Evolutionary conservation across 768 basidiomycete species (phyloP), one percentile per base, ranked within the genome.

Genomic region (Kwoniella sp.): DNA sequence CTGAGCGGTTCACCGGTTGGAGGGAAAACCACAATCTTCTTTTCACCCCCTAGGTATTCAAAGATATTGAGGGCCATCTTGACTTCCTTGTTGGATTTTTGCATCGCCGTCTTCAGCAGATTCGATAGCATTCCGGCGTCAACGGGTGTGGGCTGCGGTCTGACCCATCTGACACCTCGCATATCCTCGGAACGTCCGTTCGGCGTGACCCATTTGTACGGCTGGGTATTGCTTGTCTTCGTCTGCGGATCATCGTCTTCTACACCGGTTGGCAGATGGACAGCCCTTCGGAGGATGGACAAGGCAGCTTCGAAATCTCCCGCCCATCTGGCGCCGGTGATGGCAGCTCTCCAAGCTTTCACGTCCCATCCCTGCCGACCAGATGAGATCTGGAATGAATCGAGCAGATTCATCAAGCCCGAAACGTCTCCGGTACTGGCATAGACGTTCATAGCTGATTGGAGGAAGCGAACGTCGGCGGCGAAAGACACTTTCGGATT

Each of bases 241-340:
- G 25, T 55, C 6, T 12, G 19, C 10, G 60, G 60, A n/a, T 49
- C 51, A 25, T 40, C 47, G 17, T 60, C 26, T 27, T 59, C 63
- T n/a, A 68, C 36, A 15, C 60, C 60, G 15, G 36, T 22, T 12
- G 61, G 61, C 22, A 73, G 27, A 36, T 67, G 65, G 13, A 65
- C 68, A 64, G 74, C 72, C 22, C 64, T 47, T 24, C 65, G 30
- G 26, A 69, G 64, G 10, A 74, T 44, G 10, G 26, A 37, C 33
- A 72, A 13, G 26, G 69, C 72, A 9, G 60, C 44, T 3, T 65
- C 50, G 63, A 68, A 73, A 52, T 78, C 73, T 13, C 60, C 56
- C n/a, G 69, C 67, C 68, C 72, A 74, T 40, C 68, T 54, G 0
- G 70, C 65, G 27, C 70, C 69, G 36, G 63, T 67, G 25, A 78